phyloP scores from a whole-genome alignment of 257 asterid genomes.

The Capsicum chinense region DNA sequence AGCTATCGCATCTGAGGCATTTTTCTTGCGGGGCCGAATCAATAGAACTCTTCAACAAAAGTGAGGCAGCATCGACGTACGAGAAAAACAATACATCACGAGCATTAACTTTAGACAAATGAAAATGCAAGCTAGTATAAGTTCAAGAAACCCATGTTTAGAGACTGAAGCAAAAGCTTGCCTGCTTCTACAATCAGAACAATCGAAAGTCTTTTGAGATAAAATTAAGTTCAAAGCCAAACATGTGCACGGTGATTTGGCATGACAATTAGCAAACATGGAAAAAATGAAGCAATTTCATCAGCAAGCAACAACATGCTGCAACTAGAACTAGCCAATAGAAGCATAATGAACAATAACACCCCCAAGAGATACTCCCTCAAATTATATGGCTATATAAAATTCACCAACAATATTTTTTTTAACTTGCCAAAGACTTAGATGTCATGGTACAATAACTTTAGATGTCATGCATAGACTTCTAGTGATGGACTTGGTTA shows the following conservation, averaged over 20 bases:
- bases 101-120: neutral
- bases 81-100: neutral
- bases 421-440: neutral
- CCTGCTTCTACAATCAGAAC: neutral
- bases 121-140: neutral
- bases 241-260: neutral
- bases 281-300: neutral
- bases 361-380: neutral
- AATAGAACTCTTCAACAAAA: neutral
- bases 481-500: neutral
- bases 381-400: neutral
- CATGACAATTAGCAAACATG: neutral
- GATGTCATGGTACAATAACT: neutral
- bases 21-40: neutral
- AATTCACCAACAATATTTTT: neutral
- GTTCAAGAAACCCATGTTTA: neutral
- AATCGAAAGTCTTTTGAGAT: neutral
- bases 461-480: neutral
- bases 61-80: neutral
- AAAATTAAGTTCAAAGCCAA: neutral
- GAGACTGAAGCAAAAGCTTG: neutral
- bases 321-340: neutral
- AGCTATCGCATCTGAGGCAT: neutral
- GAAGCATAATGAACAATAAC: neutral
- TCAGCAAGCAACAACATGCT: neutral